A percentile compares a stretch with the other conserved stretches of the same genome.
Conservation (phyloP, 2,329 filamentous ascomycete genomes). For the Ophiostoma tasmaniense region DNA sequence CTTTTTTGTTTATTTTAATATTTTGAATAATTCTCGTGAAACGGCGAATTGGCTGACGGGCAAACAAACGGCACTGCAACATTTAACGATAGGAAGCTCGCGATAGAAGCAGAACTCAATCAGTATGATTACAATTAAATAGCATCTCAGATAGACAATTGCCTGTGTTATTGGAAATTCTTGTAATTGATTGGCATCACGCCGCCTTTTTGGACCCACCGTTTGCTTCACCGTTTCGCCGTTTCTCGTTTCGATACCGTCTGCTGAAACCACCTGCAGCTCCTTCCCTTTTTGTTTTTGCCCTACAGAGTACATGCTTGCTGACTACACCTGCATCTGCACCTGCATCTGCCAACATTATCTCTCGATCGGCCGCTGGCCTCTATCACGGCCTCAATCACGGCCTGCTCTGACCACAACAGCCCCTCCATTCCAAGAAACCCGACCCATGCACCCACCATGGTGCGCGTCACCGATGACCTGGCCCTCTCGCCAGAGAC, state of each 20-base stretch:
- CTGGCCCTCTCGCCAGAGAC: slow-evolving; percentile 72
- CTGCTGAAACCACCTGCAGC: neutral
- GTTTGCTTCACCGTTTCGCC: neutral
- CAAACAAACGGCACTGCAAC: neutral
- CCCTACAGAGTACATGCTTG: too few relatives aligned
- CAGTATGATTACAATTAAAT: too few relatives aligned
- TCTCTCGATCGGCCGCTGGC: neutral
- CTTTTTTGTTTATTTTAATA: neutral
- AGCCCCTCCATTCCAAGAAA: neutral
- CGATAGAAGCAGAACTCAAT: neutral
- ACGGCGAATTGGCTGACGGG: neutral
- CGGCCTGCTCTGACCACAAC: neutral
- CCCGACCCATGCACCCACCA: slow-evolving; percentile 34
- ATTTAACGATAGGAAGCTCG: neutral
- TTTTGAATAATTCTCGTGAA: neutral
- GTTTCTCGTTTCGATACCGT: neutral
- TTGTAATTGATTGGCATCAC: too few relatives aligned
- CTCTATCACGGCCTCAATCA: neutral
- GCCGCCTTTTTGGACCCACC: slow-evolving; percentile 1
- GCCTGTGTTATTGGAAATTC: too few relatives aligned
- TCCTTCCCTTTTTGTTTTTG: neutral
- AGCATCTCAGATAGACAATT: neutral
- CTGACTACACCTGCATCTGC: neutral
- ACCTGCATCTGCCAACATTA: neutral
- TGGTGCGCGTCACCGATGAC: slow-evolving; percentile 76